These are phyloP conservation scores for Calophaca sinica DNA, from an alignment of 306 rosid genomes.

Conservation along the genomic window DNA sequence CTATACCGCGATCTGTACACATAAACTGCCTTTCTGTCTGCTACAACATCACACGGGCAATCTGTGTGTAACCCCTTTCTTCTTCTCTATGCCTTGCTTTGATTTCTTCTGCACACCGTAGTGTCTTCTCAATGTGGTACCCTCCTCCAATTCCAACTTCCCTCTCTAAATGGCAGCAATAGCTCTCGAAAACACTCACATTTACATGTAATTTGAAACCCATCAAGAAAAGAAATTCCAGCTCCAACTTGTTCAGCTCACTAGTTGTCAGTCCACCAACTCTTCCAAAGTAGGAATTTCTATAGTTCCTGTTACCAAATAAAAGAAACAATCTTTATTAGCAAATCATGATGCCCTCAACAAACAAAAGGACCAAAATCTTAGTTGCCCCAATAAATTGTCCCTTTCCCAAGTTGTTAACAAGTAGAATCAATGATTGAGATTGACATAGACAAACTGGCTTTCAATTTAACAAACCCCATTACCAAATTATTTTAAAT, in stretches of 20 bases:
- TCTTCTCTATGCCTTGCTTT: constrained; percentile 63
- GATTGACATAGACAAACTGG: background rate
- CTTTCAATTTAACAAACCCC: too few relatives aligned
- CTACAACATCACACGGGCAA: constrained; percentile 68
- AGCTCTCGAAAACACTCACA: constrained; percentile 93
- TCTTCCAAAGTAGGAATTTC: constrained; percentile 87
- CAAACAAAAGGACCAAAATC: constrained; percentile 25
- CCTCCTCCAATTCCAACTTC: constrained; percentile 94
- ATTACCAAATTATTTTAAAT: too few relatives aligned
- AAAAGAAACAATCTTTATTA: background rate
- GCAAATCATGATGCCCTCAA: too few relatives aligned
- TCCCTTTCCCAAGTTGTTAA: constrained; percentile 39
- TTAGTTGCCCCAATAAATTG: constrained; percentile 1
- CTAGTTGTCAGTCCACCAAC: constrained; percentile 82
- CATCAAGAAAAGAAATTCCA: constrained; percentile 82
- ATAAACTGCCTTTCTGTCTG: too few relatives aligned
- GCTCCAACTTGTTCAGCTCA: constrained; percentile 79
- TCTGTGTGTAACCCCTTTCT: constrained; percentile 53
- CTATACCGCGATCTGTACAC: background rate
- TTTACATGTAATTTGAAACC: constrained; percentile 91
- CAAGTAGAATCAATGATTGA: constrained; percentile 23
- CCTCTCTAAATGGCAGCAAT: constrained; percentile 87
- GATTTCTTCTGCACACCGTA: constrained; percentile 85
- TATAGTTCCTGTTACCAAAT: constrained; percentile 68
- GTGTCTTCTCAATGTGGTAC: constrained; percentile 79